Base-by-base conservation (phyloP, 1,284 basidiomycete genomes). In the Polyporus tsugae region DNA sequence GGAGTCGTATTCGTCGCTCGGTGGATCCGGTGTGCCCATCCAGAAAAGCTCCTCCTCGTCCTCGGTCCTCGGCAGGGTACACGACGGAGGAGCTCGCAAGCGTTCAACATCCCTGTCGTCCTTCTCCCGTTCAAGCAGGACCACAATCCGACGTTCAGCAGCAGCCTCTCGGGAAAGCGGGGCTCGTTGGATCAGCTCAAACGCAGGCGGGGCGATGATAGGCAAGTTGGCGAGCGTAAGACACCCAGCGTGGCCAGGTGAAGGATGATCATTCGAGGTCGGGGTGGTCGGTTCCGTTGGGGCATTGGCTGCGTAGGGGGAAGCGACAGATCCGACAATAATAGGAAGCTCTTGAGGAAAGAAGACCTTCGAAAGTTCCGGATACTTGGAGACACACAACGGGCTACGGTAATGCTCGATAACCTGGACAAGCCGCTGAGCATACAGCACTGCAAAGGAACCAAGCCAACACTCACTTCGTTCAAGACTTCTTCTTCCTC, bases 151-250 rank as follows among this genome's bases (percentile, higher is more conserved):
- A 1, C 76, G 70, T 62, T 85, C 83, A 0, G 87, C 86, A 9
- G 77, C 68, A 38, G 82, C 82, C 63, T 86, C 85, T 0, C 65
- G 60, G 13, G 78, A 82, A 19, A 80, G 71, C 1, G 85, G 80
- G 0, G 80, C 76, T 2, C 77, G 74, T 33, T 81, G 73, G 2
- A 78, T 74, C 67, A 79, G 71, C 4, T 79, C 76, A 58, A 70
- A 72, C 1, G 72, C 55, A 0, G 88, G 86, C 2, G 87, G 88
- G 0, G 86, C 86, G n/a, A 89, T 84, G 66, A 87, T 81, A 0
- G 88, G 87, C 0, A 89, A 81, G 0, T 60, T 7, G 72, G 66
- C 62, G 58, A 64, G 22, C 63, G 64, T 39, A 46, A 39, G 49
- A 59, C 65, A n/a, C 58, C 42, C 1, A 6, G 33, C 59, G 44